Percentiles rank a stretch among this genome's conserved stretches.
phyloP scores from a whole-genome alignment of 2,329 filamentous ascomycete species.

The Fusarium praegraminearum region DNA sequence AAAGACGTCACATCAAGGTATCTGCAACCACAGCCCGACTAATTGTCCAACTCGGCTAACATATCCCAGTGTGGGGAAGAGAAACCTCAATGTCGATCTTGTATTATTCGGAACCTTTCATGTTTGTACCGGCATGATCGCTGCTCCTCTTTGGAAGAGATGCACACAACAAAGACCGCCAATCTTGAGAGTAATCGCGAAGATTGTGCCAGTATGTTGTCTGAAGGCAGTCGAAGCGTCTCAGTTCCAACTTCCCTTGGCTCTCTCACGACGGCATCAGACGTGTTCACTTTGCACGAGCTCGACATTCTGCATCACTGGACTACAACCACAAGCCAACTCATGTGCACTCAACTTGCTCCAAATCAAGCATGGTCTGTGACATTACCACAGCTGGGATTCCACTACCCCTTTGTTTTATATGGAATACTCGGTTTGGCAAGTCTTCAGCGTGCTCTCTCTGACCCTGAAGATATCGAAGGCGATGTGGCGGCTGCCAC shows the following conservation, averaged over 20 bases:
- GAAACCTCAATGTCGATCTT: not conserved
- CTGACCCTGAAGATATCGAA: not conserved
- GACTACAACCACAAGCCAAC: not conserved
- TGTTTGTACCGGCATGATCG: not conserved
- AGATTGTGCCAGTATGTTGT: not conserved
- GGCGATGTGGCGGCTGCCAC: not conserved
- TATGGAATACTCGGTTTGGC: not conserved
- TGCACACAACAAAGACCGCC: not conserved
- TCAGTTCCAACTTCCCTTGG: not conserved
- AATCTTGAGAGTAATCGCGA: not conserved
- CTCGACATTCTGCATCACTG: not conserved
- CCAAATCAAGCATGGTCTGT: not conserved
- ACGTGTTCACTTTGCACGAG: not conserved
- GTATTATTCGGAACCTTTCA: not conserved
- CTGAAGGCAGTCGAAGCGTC: not conserved
- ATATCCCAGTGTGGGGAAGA: not conserved
- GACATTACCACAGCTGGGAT: not conserved
- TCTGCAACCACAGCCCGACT: not conserved
- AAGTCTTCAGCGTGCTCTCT: not conserved
- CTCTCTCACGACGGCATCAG: not conserved
- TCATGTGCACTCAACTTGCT: not conserved
- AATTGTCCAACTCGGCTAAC: not conserved
- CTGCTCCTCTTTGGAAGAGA: not conserved
- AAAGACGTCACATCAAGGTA: slow-evolving; percentile 2
- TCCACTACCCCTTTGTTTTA: not conserved